Evolutionary conservation across 2,329 filamentous ascomycete genomes (phyloP), one percentile per base, ranked within the genome.

Genomic region (Thelonectria rubi): DNA sequence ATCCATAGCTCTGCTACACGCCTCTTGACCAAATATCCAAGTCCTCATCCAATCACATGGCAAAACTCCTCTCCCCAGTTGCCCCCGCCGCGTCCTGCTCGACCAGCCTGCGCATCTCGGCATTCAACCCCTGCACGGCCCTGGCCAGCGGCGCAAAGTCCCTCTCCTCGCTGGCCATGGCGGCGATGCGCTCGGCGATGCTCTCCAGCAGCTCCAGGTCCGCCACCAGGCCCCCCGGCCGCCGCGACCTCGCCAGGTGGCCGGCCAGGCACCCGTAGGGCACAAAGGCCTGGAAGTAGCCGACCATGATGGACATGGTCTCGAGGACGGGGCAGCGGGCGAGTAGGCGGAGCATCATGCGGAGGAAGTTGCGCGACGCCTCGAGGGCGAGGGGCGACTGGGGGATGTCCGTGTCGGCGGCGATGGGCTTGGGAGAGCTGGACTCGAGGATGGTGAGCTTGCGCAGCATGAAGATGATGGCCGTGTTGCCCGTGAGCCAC

Each of bases 391-490:
- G 12, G 3, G 47, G 47, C n/a, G 39, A 50, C 3, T 10, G 34
- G 11, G 56, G 56, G 1, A 59, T 9, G 20, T 58, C 55, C 15
- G 20, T 43, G 40, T 58, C 55, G 1, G 40, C 20, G 2, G 15
- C 14, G 2, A 47, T 32, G 14, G 50, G 56, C 2, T 17, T 54
- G 14, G 56, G 50, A 5, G 47, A 57, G 39, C 9, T 40, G 20
- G 39, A 47, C 3, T 57, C 48, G 3, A 48, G 42, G 7, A 47
- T 57, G 24, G 47, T 57, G 52, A 40, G 47, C 30, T 53, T 56
- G 21, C 40, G 53, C 6, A 62, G 49, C 59, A 62, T 62, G 30
- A 62, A 58, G 24, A 62, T 26, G 15, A 62, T 50, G 43, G 20
- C 20, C 1, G 48, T 62, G 5, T 48, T 43, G n/a, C 54, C 59